A percentile compares a stretch with the other conserved stretches of the same genome.
These are phyloP conservation scores for Fusarium continuum DNA, from an alignment of 2,329 filamentous ascomycete species.

Conservation along the genomic window DNA sequence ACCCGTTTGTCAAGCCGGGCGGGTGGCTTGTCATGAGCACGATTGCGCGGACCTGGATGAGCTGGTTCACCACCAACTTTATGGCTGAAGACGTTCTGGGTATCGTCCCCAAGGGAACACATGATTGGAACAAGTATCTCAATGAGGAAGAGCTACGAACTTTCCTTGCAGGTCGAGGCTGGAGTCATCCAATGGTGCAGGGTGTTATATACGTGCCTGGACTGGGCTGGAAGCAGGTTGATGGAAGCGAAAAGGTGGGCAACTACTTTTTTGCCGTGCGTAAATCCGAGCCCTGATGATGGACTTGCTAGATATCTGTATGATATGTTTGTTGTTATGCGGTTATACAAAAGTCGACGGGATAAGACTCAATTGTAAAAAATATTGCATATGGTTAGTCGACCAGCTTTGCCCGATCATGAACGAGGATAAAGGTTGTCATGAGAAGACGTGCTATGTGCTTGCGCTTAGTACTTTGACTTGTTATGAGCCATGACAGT, in stretches of 20 bases:
- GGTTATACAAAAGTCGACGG: slow-evolving; percentile 1
- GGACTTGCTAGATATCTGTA: slow-evolving; percentile 3
- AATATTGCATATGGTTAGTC: neutral
- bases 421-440: neutral
- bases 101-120: slow-evolving; percentile 91
- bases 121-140: slow-evolving; percentile 97
- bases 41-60: slow-evolving; percentile 87
- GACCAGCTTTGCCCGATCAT: neutral
- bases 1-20: slow-evolving; percentile 83
- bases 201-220: slow-evolving; percentile 93
- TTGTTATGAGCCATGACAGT: neutral
- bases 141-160: slow-evolving; percentile 79
- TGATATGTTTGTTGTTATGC: slow-evolving; percentile 9
- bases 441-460: neutral
- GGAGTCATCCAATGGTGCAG: slow-evolving; percentile 70
- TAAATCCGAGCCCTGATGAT: slow-evolving; percentile 45
- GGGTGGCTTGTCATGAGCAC: slow-evolving; percentile 95
- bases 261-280: slow-evolving; percentile 96
- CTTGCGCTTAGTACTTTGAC: neutral
- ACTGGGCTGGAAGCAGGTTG: slow-evolving; percentile 85
- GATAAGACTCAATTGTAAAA: slow-evolving; percentile 20
- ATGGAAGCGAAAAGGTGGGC: slow-evolving; percentile 82
- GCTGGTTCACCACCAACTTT: slow-evolving; percentile 92
- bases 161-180: slow-evolving; percentile 64
- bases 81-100: slow-evolving; percentile 87